These are phyloP conservation scores for Citrus trifoliata DNA, from an alignment of 345 rosid species.

Conservation along the genomic window DNA sequence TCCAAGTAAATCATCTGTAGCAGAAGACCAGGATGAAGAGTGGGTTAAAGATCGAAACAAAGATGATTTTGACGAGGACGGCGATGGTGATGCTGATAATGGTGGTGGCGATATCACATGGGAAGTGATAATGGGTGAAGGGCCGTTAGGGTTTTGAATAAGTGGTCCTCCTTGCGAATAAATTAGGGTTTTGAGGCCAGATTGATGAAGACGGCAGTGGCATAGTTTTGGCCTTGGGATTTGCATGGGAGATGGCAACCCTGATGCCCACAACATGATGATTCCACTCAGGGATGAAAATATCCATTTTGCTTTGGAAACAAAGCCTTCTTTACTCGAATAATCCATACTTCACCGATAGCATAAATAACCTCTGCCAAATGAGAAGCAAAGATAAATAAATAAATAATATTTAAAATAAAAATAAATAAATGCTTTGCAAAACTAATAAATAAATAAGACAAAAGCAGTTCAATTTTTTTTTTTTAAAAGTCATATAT, in stretches of 20 bases:
- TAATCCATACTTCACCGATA: slow-evolving; percentile 4
- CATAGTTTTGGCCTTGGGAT: slow-evolving; percentile 2
- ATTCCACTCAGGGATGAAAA: slow-evolving; percentile 19
- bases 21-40: slow-evolving; percentile 21
- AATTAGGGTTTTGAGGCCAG: slow-evolving; percentile 35
- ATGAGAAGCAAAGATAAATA: background rate
- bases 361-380: background rate
- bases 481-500: too few relatives aligned
- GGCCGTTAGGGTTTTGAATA: slow-evolving; percentile 2
- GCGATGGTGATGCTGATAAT: background rate
- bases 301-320: slow-evolving; percentile 19
- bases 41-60: slow-evolving; percentile 4
- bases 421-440: background rate
- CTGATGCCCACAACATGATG: slow-evolving; percentile 10
- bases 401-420: too few relatives aligned
- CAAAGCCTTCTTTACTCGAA: background rate
- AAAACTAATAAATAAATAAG: background rate
- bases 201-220: background rate
- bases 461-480: too few relatives aligned
- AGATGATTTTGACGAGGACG: background rate
- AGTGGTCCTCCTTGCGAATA: background rate
- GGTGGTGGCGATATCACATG: background rate
- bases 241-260: slow-evolving; percentile 16
- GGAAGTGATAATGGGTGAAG: slow-evolving; percentile 15
- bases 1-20: slow-evolving; percentile 34